Evolutionary conservation across 495 filamentous ascomycete genomes (phyloP).

Genomic region (Hypoxylon fragiforme): DNA sequence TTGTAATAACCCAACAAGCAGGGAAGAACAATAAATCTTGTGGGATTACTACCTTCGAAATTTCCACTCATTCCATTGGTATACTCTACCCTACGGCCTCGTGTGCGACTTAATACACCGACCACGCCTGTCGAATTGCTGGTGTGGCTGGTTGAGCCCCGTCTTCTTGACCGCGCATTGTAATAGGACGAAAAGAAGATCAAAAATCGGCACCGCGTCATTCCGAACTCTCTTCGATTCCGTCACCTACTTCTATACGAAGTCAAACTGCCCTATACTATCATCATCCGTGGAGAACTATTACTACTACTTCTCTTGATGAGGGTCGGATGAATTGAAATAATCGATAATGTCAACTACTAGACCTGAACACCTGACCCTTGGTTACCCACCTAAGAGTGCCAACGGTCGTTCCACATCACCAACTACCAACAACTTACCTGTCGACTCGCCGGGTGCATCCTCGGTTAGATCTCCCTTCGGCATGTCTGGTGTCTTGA

Average conservation of each 20-base stretch:
- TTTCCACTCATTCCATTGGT: slow-evolving; percentile 24
- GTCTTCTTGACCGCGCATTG: slow-evolving; percentile 23
- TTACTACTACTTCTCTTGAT: slow-evolving; percentile 43
- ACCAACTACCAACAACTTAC: slow-evolving; percentile 84
- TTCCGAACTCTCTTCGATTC: slow-evolving; percentile 23
- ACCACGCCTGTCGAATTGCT: slow-evolving; percentile 21
- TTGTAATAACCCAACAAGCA: slow-evolving; percentile 30
- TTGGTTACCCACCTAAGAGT: slow-evolving; percentile 67
- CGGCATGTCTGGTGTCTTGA: slow-evolving; percentile 65
- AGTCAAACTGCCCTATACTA: slow-evolving; percentile 31
- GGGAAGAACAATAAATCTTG: slow-evolving; percentile 13
- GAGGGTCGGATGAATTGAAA: slow-evolving; percentile 46
- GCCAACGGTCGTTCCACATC: slow-evolving; percentile 71
- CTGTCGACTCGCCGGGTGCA: slow-evolving; percentile 75
- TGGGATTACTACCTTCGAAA: slow-evolving; percentile 27
- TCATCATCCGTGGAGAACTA: slow-evolving; percentile 39
- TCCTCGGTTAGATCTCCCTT: slow-evolving; percentile 74
- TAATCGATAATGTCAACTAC: slow-evolving; percentile 94
- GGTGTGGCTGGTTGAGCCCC: slow-evolving; percentile 20
- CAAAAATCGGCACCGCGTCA: slow-evolving; percentile 23
- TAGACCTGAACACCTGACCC: slow-evolving; percentile 78
- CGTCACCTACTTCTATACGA: slow-evolving; percentile 24
- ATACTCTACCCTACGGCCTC: slow-evolving; percentile 18
- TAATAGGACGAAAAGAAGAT: slow-evolving; percentile 21
- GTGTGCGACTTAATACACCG: slow-evolving; percentile 29